phyloP scores from a whole-genome alignment of 441 rosid species.

The Manihot esculenta region DNA sequence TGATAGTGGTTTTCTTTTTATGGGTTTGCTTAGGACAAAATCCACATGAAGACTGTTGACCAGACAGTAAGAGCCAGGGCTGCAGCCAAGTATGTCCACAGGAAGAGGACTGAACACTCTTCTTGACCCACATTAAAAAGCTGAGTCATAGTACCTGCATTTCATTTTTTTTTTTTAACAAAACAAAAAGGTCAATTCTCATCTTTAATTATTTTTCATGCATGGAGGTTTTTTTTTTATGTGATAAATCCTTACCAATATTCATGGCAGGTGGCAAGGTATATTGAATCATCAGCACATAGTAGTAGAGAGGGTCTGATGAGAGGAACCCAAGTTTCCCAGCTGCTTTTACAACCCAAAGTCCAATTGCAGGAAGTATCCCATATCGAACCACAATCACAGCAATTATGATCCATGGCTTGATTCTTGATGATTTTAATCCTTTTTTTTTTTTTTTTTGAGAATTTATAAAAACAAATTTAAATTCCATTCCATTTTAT shows the following conservation, averaged over 20 bases:
- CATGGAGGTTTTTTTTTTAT: neutral
- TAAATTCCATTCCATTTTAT: neutral
- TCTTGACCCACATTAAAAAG: slow-evolving; percentile 85
- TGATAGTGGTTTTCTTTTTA: neutral
- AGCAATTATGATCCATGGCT: slow-evolving; percentile 44
- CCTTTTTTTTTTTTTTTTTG: slow-evolving; percentile 41
- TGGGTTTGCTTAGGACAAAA: slow-evolving; percentile 43
- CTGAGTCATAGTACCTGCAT: slow-evolving; percentile 84
- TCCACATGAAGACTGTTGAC: slow-evolving; percentile 83
- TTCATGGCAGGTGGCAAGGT: slow-evolving; percentile 92
- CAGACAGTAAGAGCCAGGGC: slow-evolving; percentile 74
- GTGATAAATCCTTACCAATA: slow-evolving; percentile 44
- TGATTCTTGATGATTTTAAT: slow-evolving; percentile 53
- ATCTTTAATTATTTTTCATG: neutral
- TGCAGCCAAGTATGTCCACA: slow-evolving; percentile 82
- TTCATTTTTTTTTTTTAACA: too few species aligned
- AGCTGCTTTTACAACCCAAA: slow-evolving; percentile 59
- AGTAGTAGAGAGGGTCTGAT: slow-evolving; percentile 64
- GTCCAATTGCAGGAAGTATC: slow-evolving; percentile 55
- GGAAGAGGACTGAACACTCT: slow-evolving; percentile 86
- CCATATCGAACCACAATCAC: slow-evolving; percentile 61
- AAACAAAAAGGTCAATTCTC: neutral
- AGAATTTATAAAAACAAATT: neutral
- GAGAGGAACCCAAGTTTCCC: slow-evolving; percentile 66
- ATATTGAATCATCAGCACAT: slow-evolving; percentile 79